These are phyloP conservation scores for Raffaelea deltoideospora DNA, from an alignment of 2,329 filamentous ascomycete genomes.

Conservation along the genomic window DNA sequence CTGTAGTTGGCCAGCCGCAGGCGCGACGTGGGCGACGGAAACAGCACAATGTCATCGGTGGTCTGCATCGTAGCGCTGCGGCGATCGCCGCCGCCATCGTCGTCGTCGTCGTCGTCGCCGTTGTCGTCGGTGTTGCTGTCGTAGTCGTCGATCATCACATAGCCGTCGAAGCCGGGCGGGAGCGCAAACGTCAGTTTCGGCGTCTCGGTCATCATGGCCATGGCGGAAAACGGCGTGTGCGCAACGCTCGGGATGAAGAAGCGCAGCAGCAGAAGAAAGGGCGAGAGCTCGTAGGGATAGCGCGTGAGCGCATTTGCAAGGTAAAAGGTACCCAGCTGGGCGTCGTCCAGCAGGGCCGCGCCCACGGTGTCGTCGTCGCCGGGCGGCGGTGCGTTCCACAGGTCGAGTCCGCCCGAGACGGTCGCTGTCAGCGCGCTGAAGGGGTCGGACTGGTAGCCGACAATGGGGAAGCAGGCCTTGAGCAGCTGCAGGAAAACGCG, in stretches of 20 bases:
- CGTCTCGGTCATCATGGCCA: slow-evolving; percentile 45
- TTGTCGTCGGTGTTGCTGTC: slow-evolving; percentile 47
- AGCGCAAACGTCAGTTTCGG: slow-evolving; percentile 64
- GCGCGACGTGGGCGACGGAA: slow-evolving; percentile 32
- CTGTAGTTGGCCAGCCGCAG: slow-evolving; percentile 30
- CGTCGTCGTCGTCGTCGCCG: slow-evolving; percentile 58
- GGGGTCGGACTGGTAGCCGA: slow-evolving; percentile 60
- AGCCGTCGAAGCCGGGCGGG: slow-evolving; percentile 56
- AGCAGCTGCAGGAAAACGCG: slow-evolving; percentile 54
- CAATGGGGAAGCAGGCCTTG: slow-evolving; percentile 47
- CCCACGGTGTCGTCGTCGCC: slow-evolving; percentile 23
- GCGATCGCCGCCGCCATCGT: slow-evolving; percentile 70
- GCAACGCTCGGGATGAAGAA: no score
- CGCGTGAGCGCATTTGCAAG: slow-evolving; percentile 57
- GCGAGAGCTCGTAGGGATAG: slow-evolving; percentile 73
- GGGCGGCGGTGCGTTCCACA: slow-evolving; percentile 41
- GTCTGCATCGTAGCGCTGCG: slow-evolving; percentile 54
- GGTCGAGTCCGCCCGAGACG: slow-evolving; percentile 35
- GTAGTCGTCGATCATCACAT: slow-evolving; percentile 68
- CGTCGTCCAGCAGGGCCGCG: slow-evolving; percentile 34
- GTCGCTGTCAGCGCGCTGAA: slow-evolving; percentile 51
- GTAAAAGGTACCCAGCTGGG: slow-evolving; percentile 38
- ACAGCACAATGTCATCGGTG: slow-evolving; percentile 46
- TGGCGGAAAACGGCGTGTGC: slow-evolving; percentile 28
- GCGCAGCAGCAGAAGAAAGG: slow-evolving; percentile 55